These are phyloP conservation scores for Aspergillus aculeatus DNA, from an alignment of 2,329 filamentous ascomycete genomes.

Conservation along the genomic window DNA sequence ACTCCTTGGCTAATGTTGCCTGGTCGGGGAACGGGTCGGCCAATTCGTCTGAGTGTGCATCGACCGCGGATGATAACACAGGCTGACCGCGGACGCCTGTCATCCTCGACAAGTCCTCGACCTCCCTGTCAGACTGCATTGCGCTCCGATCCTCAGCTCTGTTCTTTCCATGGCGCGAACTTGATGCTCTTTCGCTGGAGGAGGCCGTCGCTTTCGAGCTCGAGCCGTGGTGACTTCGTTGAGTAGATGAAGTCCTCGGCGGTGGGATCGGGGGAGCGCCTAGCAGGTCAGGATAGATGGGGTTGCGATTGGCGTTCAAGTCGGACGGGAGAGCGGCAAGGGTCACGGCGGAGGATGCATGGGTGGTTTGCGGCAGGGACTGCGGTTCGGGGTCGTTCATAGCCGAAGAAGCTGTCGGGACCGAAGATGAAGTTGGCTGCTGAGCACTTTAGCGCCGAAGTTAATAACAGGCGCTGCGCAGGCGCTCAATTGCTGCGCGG, in stretches of 20 bases:
- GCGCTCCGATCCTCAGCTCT: conserved; percentile 40
- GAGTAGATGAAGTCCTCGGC: conserved; percentile 77
- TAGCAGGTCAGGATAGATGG: conserved; percentile 52
- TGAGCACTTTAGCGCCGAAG: conserved; percentile 25
- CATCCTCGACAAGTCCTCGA: conserved; percentile 48
- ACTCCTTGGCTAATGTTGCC: conserved; percentile 67
- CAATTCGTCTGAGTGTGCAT: conserved; percentile 38
- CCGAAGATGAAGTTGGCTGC: conserved; percentile 34
- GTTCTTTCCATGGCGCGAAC: conserved; percentile 42
- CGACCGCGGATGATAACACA: conserved; percentile 33
- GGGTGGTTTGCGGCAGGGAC: conserved; percentile 41
- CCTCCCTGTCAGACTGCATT: conserved; percentile 43
- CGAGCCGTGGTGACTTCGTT: conserved; percentile 48
- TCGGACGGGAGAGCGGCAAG: conserved; percentile 27
- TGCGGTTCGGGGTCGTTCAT: conserved; percentile 48
- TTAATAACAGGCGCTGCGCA: conserved; percentile 12
- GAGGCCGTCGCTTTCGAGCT: conserved; percentile 30
- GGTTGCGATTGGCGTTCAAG: conserved; percentile 33
- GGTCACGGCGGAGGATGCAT: conserved; percentile 44
- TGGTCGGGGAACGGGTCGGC: conserved; percentile 58
- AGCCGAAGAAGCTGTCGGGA: conserved; percentile 38
- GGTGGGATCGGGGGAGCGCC: conserved; percentile 67
- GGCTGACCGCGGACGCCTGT: conserved; percentile 39
- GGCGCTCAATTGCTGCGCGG: conserved; percentile 15
- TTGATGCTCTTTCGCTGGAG: conserved; percentile 36